Evolutionary conservation across 331 rosid species (phyloP).

Genomic region (Erythrophleum ivorense): DNA sequence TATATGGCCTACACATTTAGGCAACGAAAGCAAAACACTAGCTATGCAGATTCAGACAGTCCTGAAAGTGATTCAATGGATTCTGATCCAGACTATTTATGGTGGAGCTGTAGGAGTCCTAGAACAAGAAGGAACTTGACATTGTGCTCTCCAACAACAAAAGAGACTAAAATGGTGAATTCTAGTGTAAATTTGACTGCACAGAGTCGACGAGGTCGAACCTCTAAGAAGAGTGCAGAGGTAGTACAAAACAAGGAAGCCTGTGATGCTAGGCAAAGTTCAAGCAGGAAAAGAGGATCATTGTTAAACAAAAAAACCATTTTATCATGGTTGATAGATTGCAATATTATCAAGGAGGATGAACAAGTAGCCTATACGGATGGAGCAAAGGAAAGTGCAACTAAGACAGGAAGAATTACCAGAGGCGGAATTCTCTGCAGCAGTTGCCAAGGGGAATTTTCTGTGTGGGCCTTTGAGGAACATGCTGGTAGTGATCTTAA

Average conservation of each 20-base stretch:
- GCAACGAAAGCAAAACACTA: conserved; percentile 14
- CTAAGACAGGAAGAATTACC: neutral
- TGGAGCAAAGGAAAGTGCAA: neutral
- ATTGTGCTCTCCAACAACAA: neutral
- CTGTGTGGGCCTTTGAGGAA: conserved; percentile 20
- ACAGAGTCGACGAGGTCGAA: neutral
- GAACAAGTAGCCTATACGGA: neutral
- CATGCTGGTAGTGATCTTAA: conserved; percentile 12
- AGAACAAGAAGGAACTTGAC: neutral
- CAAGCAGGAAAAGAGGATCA: neutral
- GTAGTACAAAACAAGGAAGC: conserved; percentile 9
- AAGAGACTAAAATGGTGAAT: neutral
- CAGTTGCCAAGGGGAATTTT: conserved; percentile 6
- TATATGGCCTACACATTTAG: conserved; percentile 40
- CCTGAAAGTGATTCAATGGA: neutral
- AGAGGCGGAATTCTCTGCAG: neutral
- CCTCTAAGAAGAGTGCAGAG: conserved; percentile 5
- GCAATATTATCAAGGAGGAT: neutral
- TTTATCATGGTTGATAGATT: conserved; percentile 14
- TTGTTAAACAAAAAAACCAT: neutral
- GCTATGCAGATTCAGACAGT: neutral
- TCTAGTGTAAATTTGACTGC: neutral
- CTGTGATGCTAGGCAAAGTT: neutral
- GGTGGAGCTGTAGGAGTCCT: neutral
- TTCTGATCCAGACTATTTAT: conserved; percentile 35